Conservation (phyloP, 106 monocot species). For the Phalaenopsis aphrodite region DNA sequence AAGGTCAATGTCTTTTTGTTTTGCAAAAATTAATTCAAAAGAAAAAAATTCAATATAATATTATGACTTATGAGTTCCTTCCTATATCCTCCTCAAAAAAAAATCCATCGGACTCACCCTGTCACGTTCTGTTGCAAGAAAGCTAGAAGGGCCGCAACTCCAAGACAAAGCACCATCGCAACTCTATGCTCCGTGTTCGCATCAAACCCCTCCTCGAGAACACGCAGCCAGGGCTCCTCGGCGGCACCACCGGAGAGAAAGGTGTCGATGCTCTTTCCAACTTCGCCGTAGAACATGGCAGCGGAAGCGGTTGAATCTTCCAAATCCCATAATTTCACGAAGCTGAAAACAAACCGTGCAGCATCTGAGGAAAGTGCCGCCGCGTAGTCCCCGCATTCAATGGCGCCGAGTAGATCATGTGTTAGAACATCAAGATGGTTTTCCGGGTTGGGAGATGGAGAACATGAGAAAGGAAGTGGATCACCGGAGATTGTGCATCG, state of each 20-base stretch:
- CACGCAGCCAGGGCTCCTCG: slow-evolving; percentile 38
- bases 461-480: slow-evolving; percentile 5
- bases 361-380: slow-evolving; percentile 48
- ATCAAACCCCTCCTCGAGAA: slow-evolving; percentile 18
- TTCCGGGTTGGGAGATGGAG: not conserved
- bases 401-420: slow-evolving; percentile 35
- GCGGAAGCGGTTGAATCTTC: slow-evolving; percentile 38
- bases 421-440: slow-evolving; percentile 17
- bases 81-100: too few species aligned
- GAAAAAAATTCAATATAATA: too few species aligned
- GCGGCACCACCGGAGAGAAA: slow-evolving; percentile 29
- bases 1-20: too few species aligned
- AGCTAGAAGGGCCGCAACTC: slow-evolving; percentile 68
- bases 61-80: too few species aligned
- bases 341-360: slow-evolving; percentile 30
- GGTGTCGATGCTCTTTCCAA: slow-evolving; percentile 31
- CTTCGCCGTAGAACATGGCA: slow-evolving; percentile 48
- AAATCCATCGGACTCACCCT: slow-evolving; percentile 34
- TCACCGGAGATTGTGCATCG: slow-evolving; percentile 53
- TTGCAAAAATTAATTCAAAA: too few species aligned
- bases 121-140: slow-evolving; percentile 83
- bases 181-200: slow-evolving; percentile 25
- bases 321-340: slow-evolving; percentile 38
- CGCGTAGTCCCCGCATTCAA: slow-evolving; percentile 63
- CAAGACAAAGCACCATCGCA: slow-evolving; percentile 52